These are phyloP conservation scores for Colletotrichum orbiculare DNA, from an alignment of 2,329 filamentous ascomycete genomes.

Conservation along the genomic window DNA sequence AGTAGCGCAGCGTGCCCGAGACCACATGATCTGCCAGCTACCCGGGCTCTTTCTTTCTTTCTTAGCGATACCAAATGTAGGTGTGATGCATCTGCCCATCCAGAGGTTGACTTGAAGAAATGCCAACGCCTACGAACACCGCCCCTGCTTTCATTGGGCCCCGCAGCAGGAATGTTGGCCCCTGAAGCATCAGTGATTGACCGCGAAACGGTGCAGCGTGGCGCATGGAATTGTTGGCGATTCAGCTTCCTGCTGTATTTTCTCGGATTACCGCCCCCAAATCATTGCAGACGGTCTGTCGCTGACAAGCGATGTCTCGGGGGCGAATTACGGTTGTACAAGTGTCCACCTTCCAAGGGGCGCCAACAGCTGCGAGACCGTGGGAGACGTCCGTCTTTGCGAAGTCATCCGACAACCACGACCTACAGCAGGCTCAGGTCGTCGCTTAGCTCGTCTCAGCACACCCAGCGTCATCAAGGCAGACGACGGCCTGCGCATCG, in stretches of 20 bases:
- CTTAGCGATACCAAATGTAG: slow-evolving; percentile 32
- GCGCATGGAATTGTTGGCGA: slow-evolving; percentile 14
- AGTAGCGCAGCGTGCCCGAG: neutral
- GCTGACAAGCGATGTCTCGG: slow-evolving; percentile 16
- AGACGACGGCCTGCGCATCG: slow-evolving; percentile 25
- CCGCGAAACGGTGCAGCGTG: slow-evolving; percentile 8
- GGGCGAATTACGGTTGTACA: slow-evolving; percentile 7
- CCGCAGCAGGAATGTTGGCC: slow-evolving; percentile 24
- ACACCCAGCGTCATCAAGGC: slow-evolving; percentile 19
- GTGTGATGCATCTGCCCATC: slow-evolving; percentile 32
- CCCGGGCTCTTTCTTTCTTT: neutral
- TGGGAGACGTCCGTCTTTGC: too few species aligned
- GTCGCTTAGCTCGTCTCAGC: slow-evolving; percentile 7
- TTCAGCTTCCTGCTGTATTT: neutral
- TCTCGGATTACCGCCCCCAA: slow-evolving; percentile 4
- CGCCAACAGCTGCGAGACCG: too few species aligned
- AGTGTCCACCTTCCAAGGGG: neutral
- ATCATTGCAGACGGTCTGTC: slow-evolving; percentile 4
- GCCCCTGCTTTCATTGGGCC: slow-evolving; percentile 17
- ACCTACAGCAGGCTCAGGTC: slow-evolving; percentile 5
- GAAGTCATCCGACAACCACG: slow-evolving; percentile 11
- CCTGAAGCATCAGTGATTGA: slow-evolving; percentile 14
- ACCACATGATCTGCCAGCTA: slow-evolving; percentile 23
- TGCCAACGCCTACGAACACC: slow-evolving; percentile 5
- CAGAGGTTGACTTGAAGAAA: slow-evolving; percentile 17